Base-by-base conservation (phyloP, 2,329 filamentous ascomycete species). In the Neopestalotiopsis sp. region DNA sequence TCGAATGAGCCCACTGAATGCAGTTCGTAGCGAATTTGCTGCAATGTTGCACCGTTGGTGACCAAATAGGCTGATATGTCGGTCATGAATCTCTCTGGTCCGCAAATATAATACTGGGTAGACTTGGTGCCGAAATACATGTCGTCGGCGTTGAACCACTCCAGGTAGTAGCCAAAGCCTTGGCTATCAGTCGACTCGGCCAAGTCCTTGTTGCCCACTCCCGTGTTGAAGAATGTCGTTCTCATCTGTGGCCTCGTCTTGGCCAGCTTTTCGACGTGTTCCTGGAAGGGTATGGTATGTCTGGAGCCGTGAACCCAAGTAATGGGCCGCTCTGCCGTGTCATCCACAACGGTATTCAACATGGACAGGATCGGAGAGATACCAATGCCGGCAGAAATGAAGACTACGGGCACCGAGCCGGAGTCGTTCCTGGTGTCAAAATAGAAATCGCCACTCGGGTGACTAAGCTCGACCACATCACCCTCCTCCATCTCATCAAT, bases 371-470 rank as follows among this genome's bases (percentile, higher is more conserved):
- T 82, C 0, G 89, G 89, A 0, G 89, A 86, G 20, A 88, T 82
- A 38, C 89, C 89, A 2, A 89, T 86, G 20, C 89, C 89, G 1
- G 88, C 89, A 0, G 88, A 89, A 72, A 91, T 85, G 40, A 91
- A 83, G 1, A 91, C 88, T 1, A 91, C 79, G 0, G 89, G 88
- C 28, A 79, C 79, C 56, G 76, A 81, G 70, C 75, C 79, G 40
- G 70, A 74, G 49, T 76, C 74, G 62, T 81, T 76, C 65, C 80
- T 79, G 24, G 79, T 79, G 73, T 88, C 83, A 58, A 90, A 81
- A 77, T 81, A 88, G 79, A 91, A 90, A 74, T 90, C 88, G 57
- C 89, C 89, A 4, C 83, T 84, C 0, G 92, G 92, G 75, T 93
- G 91, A 3, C 90, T 90, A 12, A 94, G 81, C 71, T 91, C 83